phyloP scores from a whole-genome alignment of 2,329 filamentous ascomycete species.

The Xylariales sp. region DNA sequence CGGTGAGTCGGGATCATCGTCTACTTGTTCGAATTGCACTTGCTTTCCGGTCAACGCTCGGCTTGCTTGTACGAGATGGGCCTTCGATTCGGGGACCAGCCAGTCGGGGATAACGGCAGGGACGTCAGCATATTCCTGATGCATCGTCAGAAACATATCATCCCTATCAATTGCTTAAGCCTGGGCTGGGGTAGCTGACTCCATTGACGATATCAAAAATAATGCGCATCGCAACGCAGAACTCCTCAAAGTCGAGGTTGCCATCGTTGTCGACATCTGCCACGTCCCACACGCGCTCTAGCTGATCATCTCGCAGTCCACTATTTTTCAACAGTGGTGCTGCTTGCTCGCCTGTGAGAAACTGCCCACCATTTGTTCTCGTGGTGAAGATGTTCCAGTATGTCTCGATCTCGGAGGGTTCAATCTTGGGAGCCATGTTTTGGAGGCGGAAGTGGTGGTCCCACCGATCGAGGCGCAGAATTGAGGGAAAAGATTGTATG shows the following conservation, averaged over 20 bases:
- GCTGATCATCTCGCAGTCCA: conserved; percentile 63
- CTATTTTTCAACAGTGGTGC: conserved; percentile 61
- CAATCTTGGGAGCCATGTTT: conserved; percentile 56
- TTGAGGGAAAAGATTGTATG: neutral
- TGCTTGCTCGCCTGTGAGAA: conserved; percentile 56
- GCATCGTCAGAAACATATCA: no score
- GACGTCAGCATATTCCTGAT: conserved; percentile 84
- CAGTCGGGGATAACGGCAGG: conserved; percentile 83
- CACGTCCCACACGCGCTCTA: conserved; percentile 97
- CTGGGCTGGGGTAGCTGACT: no score
- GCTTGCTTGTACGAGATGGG: conserved; percentile 80
- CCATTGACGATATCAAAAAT: conserved; percentile 98
- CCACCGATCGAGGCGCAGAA: neutral
- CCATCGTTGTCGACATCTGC: conserved; percentile 97
- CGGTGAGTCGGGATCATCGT: conserved; percentile 75
- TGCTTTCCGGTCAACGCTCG: conserved; percentile 75
- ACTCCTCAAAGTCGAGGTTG: conserved; percentile 98
- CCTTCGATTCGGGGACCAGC: conserved; percentile 93
- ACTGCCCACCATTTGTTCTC: conserved; percentile 55
- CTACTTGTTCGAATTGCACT: conserved; percentile 78
- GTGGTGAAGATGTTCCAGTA: conserved; percentile 63
- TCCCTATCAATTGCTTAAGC: no score
- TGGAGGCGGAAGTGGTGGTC: neutral
- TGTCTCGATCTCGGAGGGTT: conserved; percentile 58
- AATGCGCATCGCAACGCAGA: conserved; percentile 96